Base-by-base conservation (phyloP, 2,329 filamentous ascomycete genomes). In the Venturiaceae sp. region DNA sequence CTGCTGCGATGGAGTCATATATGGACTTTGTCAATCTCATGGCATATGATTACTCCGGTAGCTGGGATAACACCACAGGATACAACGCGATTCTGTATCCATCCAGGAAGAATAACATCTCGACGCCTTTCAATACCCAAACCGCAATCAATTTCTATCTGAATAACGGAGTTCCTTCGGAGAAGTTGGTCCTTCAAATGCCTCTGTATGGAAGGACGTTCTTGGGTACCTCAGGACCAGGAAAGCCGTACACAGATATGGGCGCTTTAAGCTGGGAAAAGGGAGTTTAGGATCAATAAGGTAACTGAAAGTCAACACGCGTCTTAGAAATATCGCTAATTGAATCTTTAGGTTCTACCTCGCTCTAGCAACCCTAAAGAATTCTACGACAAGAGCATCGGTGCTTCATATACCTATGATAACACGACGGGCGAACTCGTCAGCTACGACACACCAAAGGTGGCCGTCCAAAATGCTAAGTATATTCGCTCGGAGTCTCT, bases 171-270 rank as follows among this genome's bases (percentile, higher is more conserved):
- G 84, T 96, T 0, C 67, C 79, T 0, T 69, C 84, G 0, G 68
- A 77, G 61, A 96, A 96, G 74, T 83, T 97, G 57, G 88, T 96
- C 3, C 72, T 96, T 14, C 92, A 92, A 2, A 92, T 96, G 87
- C 92, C 92, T 2, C 76, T 97, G 13, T 97, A 96, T 69, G 92
- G 92, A 1, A 87, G 91, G 36, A 84, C 89, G 0, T 97, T 96
- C 69, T 79, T 84, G 64, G 82, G 84, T 63, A 96, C 92, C 0
- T 80, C 86, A 28, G 92, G 91, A 50, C 80, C 83, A 0, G 92
- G 92, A 1, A 71, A 77, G 33, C 74, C 82, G 0, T 96, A 81
- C 72, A 80, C 71, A 53, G 91, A 90, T 6, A 78, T 89, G 8
- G 92, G 91, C 1, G 78, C 85, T 58, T 92, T 91, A 0, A 88